These are phyloP conservation scores for Eucalyptus guilfoylei DNA, from an alignment of 345 rosid species.

Conservation along the genomic window DNA sequence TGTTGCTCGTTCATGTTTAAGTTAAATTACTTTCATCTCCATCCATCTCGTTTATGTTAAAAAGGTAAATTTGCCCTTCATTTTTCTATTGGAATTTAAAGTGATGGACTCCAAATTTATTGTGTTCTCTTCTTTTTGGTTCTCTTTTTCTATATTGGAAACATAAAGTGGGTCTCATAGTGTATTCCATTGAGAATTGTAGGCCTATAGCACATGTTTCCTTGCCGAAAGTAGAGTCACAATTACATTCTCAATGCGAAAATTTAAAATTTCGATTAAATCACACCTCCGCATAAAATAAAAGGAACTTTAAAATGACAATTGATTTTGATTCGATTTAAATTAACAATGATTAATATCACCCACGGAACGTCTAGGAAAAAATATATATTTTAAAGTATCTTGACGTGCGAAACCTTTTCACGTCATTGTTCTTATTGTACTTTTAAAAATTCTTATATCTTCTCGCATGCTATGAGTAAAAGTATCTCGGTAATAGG, in stretches of 20 bases:
- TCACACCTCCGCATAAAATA: background rate
- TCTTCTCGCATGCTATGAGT: background rate
- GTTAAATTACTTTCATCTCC: background rate
- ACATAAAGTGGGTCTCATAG: background rate
- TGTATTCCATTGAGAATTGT: background rate
- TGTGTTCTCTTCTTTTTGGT: background rate
- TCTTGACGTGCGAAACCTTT: background rate
- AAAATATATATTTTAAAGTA: too few relatives aligned
- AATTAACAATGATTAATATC: background rate
- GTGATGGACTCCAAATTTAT: background rate
- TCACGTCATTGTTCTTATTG: too few relatives aligned
- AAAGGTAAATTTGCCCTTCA: background rate
- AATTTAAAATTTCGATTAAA: background rate
- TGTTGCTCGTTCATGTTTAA: background rate
- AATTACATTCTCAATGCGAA: background rate
- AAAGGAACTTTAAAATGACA: background rate
- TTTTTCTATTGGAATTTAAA: background rate
- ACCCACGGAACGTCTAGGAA: background rate
- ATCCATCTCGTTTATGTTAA: background rate
- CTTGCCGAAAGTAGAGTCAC: background rate
- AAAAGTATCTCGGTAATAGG: background rate
- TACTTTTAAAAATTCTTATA: background rate
- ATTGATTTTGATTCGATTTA: background rate
- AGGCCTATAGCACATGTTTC: background rate
- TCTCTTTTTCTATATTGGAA: background rate